Conservation (phyloP, 2,329 filamentous ascomycete species). For the Alternaria longipes region DNA sequence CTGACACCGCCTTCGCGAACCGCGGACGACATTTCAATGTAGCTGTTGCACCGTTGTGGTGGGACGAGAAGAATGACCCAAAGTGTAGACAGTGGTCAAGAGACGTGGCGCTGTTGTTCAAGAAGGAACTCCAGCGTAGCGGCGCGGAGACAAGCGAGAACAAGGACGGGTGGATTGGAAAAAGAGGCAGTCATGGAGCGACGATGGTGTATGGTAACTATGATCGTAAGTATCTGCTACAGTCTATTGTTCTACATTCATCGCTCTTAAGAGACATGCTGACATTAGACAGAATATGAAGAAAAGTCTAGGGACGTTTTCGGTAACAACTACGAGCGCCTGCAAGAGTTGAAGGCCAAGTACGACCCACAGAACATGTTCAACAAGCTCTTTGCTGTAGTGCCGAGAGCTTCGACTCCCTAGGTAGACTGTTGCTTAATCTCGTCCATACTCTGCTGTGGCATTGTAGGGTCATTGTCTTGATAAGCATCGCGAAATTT, state of each 20-base stretch:
- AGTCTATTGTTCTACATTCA: too few relatives aligned
- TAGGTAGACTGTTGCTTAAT: too few relatives aligned
- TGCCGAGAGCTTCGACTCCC: not conserved
- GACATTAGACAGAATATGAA: conserved; percentile 12
- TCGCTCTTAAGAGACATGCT: not conserved
- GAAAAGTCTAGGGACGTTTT: conserved; percentile 17
- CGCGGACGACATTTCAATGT: conserved; percentile 17
- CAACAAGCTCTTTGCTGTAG: conserved; percentile 12
- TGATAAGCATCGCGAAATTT: too few relatives aligned
- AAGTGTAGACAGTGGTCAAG: conserved; percentile 16
- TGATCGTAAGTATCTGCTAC: conserved; percentile 10
- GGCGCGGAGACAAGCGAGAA: conserved; percentile 11
- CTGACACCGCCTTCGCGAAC: conserved; percentile 15
- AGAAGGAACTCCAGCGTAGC: conserved; percentile 9
- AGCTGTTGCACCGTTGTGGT: conserved; percentile 12
- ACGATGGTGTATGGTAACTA: conserved; percentile 20
- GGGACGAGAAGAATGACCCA: conserved; percentile 9
- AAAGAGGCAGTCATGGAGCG: conserved; percentile 14
- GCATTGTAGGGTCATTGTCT: too few relatives aligned
- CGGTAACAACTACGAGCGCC: conserved; percentile 12
- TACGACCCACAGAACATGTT: conserved; percentile 15
- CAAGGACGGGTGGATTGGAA: conserved; percentile 15
- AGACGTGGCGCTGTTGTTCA: conserved; percentile 15
- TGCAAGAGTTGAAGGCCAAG: conserved; percentile 19
- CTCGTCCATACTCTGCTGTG: too few relatives aligned